Evolutionary conservation across 2,329 filamentous ascomycete genomes (phyloP).

Genomic region (Fusarium sp.): DNA sequence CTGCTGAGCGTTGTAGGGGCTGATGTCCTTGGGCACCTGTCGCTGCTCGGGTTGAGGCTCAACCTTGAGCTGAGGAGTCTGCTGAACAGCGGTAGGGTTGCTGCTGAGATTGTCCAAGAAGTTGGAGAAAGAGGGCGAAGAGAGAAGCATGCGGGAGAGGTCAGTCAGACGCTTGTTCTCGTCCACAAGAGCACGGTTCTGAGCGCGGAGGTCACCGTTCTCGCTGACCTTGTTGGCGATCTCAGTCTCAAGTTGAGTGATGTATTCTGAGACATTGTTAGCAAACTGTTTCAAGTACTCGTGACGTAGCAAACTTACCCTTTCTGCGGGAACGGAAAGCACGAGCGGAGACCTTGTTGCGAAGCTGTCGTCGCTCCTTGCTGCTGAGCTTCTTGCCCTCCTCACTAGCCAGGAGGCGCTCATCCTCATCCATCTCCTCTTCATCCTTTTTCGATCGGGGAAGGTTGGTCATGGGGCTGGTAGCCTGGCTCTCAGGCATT

Average conservation of each 20-base stretch:
- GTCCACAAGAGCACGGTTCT: constrained; percentile 83
- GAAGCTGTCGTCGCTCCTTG: constrained; percentile 95
- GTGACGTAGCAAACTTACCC: constrained; percentile 69
- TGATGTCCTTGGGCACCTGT: constrained; percentile 71
- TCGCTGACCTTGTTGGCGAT: constrained; percentile 86
- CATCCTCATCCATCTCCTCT: constrained; percentile 98
- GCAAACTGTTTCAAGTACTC: not conserved
- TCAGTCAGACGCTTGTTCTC: constrained; percentile 85
- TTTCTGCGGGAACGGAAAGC: constrained; percentile 98
- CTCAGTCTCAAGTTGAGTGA: constrained; percentile 90
- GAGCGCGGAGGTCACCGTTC: constrained; percentile 78
- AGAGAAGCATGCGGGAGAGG: constrained; percentile 82
- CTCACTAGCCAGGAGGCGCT: constrained; percentile 91
- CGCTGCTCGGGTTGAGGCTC: constrained; percentile 57
- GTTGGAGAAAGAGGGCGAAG: constrained; percentile 82
- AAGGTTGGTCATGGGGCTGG: constrained; percentile 70
- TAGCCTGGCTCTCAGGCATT: constrained; percentile 55
- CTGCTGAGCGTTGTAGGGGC: constrained; percentile 65
- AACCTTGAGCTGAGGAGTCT: constrained; percentile 50
- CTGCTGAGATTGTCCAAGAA: constrained; percentile 77
- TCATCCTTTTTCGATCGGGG: constrained; percentile 88
- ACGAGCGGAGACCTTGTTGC: constrained; percentile 98
- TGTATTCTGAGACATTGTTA: constrained; percentile 77
- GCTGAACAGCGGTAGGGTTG: constrained; percentile 60
- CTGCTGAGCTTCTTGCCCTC: constrained; percentile 99